Evolutionary conservation across 495 filamentous ascomycete species (phyloP).

Genomic region (Platismatia glauca): DNA sequence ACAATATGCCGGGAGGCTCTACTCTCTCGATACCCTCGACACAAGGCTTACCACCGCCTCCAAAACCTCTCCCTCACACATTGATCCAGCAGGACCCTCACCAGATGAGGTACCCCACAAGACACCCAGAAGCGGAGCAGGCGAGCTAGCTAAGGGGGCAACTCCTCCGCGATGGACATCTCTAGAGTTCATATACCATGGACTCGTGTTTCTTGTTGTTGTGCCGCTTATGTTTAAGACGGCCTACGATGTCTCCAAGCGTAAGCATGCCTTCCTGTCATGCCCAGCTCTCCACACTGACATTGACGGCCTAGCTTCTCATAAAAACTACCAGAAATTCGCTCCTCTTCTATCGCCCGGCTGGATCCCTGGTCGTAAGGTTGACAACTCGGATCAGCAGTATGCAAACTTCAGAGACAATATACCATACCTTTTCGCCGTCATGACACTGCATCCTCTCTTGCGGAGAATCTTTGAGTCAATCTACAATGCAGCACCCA

Average conservation of each 20-base stretch:
- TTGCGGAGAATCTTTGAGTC: conserved; percentile 61
- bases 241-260: conserved; percentile 75
- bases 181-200: conserved; percentile 79
- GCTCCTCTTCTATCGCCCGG: conserved; percentile 62
- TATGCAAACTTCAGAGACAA: conserved; percentile 83
- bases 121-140: conserved; percentile 36
- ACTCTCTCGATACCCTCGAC: conserved; percentile 86
- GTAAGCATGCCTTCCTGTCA: conserved; percentile 38
- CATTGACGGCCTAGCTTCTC: conserved; percentile 48
- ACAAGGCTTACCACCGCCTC: conserved; percentile 76
- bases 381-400: conserved; percentile 86
- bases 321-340: conserved; percentile 74
- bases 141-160: conserved; percentile 34
- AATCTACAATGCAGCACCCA: conserved; percentile 18
- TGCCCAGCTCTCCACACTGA: neutral
- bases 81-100: conserved; percentile 18
- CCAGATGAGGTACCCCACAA: conserved; percentile 22
- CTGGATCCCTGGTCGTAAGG: conserved; percentile 92
- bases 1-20: conserved; percentile 48
- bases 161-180: conserved; percentile 70
- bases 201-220: conserved; percentile 53
- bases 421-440: conserved; percentile 63
- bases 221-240: conserved; percentile 89
- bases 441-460: conserved; percentile 69
- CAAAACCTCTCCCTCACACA: conserved; percentile 39